Conservation (phyloP, 1,139 yeast genomes). For the Pichia sp. region DNA sequence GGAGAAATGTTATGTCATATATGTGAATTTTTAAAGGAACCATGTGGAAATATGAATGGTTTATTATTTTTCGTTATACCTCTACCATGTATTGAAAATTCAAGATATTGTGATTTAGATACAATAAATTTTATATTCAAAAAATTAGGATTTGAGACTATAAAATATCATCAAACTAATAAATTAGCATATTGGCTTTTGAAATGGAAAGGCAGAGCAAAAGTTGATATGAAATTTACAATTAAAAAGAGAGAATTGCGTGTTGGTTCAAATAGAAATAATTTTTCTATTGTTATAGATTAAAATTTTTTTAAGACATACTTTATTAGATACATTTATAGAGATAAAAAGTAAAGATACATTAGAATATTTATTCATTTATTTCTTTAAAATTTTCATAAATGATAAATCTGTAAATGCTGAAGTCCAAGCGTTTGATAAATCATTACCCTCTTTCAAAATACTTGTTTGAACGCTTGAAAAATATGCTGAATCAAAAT, state of each 20-base stretch:
- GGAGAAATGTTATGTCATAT: slow-evolving; percentile 73
- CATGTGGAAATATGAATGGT: slow-evolving; percentile 21
- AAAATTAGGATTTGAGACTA: slow-evolving; percentile 48
- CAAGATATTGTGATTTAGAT: slow-evolving; percentile 61
- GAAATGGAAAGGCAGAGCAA: slow-evolving; percentile 38
- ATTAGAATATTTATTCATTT: too few species aligned
- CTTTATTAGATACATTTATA: not conserved
- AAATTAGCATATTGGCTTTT: slow-evolving; percentile 79
- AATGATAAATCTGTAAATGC: slow-evolving; percentile 25
- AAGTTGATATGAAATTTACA: slow-evolving; percentile 9
- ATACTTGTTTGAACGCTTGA: slow-evolving; percentile 6
- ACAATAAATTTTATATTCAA: slow-evolving; percentile 42
- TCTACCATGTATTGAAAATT: slow-evolving; percentile 75
- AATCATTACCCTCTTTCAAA: slow-evolving; percentile 12
- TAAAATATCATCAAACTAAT: slow-evolving; percentile 51
- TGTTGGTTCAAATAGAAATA: slow-evolving; percentile 53
- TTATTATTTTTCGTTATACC: slow-evolving; percentile 72
- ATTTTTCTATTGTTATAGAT: slow-evolving; percentile 53
- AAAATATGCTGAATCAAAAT: slow-evolving; percentile 33
- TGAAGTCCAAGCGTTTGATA: slow-evolving; percentile 19
- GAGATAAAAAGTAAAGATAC: too few species aligned
- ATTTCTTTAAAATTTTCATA: slow-evolving; percentile 5
- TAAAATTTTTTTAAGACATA: too few species aligned
- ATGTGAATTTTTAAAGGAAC: slow-evolving; percentile 45
- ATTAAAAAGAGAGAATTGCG: slow-evolving; percentile 43